Conservation (phyloP, 2,329 filamentous ascomycete genomes). For the Hymenotorrendiella dingleyae region DNA sequence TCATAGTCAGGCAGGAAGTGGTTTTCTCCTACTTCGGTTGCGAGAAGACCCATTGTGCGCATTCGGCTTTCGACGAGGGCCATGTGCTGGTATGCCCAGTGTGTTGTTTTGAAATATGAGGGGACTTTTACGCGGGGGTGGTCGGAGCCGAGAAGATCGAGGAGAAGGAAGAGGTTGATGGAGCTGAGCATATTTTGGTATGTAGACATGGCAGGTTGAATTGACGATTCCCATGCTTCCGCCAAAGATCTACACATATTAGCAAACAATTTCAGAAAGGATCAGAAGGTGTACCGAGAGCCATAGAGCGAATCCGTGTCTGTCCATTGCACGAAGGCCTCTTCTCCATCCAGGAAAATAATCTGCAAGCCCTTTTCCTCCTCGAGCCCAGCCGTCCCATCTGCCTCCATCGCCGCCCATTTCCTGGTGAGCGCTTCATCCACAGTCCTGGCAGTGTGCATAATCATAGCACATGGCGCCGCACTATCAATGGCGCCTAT, state of each 20-base stretch:
- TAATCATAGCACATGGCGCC: constrained; percentile 86
- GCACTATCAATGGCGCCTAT: constrained; percentile 92
- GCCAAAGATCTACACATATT: constrained; percentile 58
- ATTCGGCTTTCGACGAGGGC: constrained; percentile 69
- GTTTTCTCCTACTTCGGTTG: constrained; percentile 48
- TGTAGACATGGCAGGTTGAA: constrained; percentile 65
- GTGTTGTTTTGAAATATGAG: constrained; percentile 83
- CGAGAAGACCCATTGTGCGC: constrained; percentile 59
- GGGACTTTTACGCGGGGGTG: constrained; percentile 67
- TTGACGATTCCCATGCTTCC: constrained; percentile 67
- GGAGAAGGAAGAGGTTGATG: constrained; percentile 84
- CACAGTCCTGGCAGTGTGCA: constrained; percentile 77
- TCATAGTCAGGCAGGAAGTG: constrained; percentile 62
- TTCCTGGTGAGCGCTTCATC: constrained; percentile 74
- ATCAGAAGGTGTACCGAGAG: constrained; percentile 52
- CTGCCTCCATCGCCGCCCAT: constrained; percentile 67
- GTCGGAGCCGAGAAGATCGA: constrained; percentile 75
- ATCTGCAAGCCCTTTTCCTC: constrained; percentile 83
- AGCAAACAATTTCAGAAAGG: constrained; percentile 1
- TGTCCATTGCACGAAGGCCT: constrained; percentile 80
- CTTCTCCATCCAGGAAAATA: constrained; percentile 85
- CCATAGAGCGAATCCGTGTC: constrained; percentile 83
- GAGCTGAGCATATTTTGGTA: constrained; percentile 70
- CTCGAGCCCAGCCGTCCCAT: constrained; percentile 55
- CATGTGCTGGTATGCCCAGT: constrained; percentile 85